Conservation (phyloP, 768 basidiomycete genomes). For the Termitomyces sp. region DNA sequence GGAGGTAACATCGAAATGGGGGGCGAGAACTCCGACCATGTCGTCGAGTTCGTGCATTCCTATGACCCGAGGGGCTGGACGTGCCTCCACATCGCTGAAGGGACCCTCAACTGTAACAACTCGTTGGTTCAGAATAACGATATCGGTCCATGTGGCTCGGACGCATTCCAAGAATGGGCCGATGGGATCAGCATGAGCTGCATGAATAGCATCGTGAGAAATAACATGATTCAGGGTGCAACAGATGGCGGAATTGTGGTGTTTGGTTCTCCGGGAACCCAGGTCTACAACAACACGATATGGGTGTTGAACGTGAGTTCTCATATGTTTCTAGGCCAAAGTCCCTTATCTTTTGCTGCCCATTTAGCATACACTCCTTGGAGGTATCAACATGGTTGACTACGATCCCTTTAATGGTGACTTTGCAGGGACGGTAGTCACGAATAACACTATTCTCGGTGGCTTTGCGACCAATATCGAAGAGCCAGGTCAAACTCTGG, state of each 20-base stretch:
- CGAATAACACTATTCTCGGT: slow-evolving; percentile 64
- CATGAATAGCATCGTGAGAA: slow-evolving; percentile 53
- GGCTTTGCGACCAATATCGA: slow-evolving; percentile 56
- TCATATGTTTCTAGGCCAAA: background rate
- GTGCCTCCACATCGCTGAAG: slow-evolving; percentile 76
- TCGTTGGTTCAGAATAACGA: slow-evolving; percentile 75
- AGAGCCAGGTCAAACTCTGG: slow-evolving; percentile 38
- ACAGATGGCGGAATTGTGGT: slow-evolving; percentile 86
- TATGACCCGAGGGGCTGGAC: slow-evolving; percentile 81
- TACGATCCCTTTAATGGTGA: slow-evolving; percentile 64
- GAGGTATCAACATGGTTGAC: slow-evolving; percentile 80
- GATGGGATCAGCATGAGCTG: slow-evolving; percentile 80
- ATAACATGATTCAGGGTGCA: slow-evolving; percentile 68
- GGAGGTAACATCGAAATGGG: slow-evolving; percentile 88
- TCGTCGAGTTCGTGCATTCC: slow-evolving; percentile 74
- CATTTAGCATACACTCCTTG: slow-evolving; percentile 59
- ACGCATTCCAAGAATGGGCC: slow-evolving; percentile 70
- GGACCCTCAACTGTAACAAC: slow-evolving; percentile 60
- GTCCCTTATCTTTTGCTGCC: background rate
- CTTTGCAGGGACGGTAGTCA: slow-evolving; percentile 61
- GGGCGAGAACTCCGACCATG: slow-evolving; percentile 64
- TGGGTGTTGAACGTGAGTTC: slow-evolving; percentile 60
- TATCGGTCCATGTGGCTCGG: slow-evolving; percentile 72
- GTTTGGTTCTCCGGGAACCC: slow-evolving; percentile 71
- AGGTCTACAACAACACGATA: slow-evolving; percentile 75